phyloP scores from a whole-genome alignment of 2,329 filamentous ascomycete species.

The Hymenoscyphus scutula region DNA sequence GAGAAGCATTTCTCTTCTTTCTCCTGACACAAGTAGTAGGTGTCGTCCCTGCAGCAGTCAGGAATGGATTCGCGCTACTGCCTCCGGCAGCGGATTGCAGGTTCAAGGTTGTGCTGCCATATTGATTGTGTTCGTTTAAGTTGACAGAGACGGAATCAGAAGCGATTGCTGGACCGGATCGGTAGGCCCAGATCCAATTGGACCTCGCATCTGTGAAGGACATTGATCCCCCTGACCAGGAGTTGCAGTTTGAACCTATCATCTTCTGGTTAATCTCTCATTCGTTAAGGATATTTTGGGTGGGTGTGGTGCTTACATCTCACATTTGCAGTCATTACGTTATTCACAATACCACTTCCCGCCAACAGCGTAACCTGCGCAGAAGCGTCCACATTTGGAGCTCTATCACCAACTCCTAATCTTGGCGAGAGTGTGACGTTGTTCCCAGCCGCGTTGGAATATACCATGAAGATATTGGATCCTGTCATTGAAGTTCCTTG shows the following conservation, averaged over 20 bases:
- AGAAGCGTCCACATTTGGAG: slow-evolving; percentile 43
- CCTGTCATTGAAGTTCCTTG: slow-evolving; percentile 53
- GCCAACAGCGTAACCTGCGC: slow-evolving; percentile 49
- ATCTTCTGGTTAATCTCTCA: not conserved
- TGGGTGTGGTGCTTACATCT: slow-evolving; percentile 41
- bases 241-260: slow-evolving; percentile 49
- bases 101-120: slow-evolving; percentile 45
- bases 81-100: slow-evolving; percentile 50
- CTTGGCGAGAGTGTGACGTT: slow-evolving; percentile 59
- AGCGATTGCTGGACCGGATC: slow-evolving; percentile 46
- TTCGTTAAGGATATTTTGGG: not conserved
- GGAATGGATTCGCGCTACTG: slow-evolving; percentile 32
- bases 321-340: slow-evolving; percentile 55
- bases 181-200: slow-evolving; percentile 51
- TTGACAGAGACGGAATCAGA: slow-evolving; percentile 43
- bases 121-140: slow-evolving; percentile 45
- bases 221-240: slow-evolving; percentile 51
- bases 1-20: not conserved
- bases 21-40: not conserved
- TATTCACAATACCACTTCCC: slow-evolving; percentile 51
- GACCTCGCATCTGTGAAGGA: slow-evolving; percentile 44
- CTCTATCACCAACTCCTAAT: slow-evolving; percentile 42
- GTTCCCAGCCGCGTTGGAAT: slow-evolving; percentile 48
- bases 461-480: slow-evolving; percentile 58
- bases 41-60: not conserved